Percentiles rank a stretch among this genome's conserved stretches.
These are phyloP conservation scores for Pseudocercospora fuligena DNA, from an alignment of 2,329 filamentous ascomycete species.

Conservation along the genomic window DNA sequence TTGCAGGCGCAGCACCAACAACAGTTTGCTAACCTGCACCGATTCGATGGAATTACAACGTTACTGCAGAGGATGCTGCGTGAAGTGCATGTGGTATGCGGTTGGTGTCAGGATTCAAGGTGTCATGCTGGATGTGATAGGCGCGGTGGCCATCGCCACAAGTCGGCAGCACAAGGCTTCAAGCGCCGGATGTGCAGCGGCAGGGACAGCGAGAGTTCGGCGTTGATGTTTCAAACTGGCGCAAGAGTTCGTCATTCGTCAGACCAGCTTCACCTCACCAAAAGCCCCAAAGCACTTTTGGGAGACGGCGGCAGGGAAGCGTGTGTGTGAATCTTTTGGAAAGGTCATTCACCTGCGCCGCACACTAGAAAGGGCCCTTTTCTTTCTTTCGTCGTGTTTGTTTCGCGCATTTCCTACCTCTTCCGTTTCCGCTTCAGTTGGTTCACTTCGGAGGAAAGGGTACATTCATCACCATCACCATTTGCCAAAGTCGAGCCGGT, in stretches of 20 bases:
- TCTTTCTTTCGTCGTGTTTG: not conserved
- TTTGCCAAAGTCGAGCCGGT: not conserved
- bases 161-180: not conserved
- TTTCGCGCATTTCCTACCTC: not conserved
- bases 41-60: not conserved
- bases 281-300: constrained; percentile 3
- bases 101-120: not conserved
- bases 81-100: not conserved
- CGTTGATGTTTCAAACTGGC: constrained; percentile 6
- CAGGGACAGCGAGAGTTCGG: not conserved
- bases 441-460: constrained; percentile 1
- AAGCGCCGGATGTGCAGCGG: not conserved
- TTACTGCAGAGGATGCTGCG: not conserved
- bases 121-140: constrained; percentile 1
- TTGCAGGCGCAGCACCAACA: not conserved
- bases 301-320: constrained; percentile 2
- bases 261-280: constrained; percentile 5
- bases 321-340: not conserved
- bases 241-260: constrained; percentile 1
- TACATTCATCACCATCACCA: not conserved
- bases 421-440: not conserved
- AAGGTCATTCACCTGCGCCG: not conserved
- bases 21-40: not conserved
- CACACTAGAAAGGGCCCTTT: not conserved
- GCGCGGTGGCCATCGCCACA: not conserved